Base-by-base conservation (phyloP, 2,329 filamentous ascomycete species). In the Cladosporium sp. region DNA sequence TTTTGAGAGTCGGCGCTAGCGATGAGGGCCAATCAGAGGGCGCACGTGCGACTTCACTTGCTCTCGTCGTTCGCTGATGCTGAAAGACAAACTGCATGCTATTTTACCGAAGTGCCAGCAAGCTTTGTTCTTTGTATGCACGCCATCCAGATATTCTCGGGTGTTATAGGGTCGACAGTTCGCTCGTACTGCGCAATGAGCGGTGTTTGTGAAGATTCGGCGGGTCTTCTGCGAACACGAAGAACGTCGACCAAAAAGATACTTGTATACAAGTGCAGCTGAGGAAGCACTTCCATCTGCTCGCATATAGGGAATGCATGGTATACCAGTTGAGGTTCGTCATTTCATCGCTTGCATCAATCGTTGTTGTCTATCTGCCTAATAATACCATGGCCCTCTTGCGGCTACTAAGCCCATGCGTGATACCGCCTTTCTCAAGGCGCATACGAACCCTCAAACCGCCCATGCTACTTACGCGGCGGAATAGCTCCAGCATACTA, bases 1-100 rank as follows among this genome's bases (percentile, higher is more conserved):
- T 24, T 36, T 52, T 8, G 47, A 38, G 44, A n/a, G 28, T 38
- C 30, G 30, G 28, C 51, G 61, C 61, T 64, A 64, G 61, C 28
- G 26, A 7, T 12, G 5, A 8, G 4, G 1, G 38, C 61, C 61
- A 64, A 64, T 64, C 51, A 44, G 4, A 24, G 4, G 4, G 24
- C 4, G 15, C 15, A 38, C 61, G 60, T 62, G 51, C 49, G 61
- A 64, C 61, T 24, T 64, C 61, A 64, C 51, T 44, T 64, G 34
- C 26, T 64, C 1, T 64, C 12, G 51, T 36, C 28, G 26, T 30
- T 54, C 14, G 24, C 6, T 51, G n/a, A 34, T 18, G 14, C 11
- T 24, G 44, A 21, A 32, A 26, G 26, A 62, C 18, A 18, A 36
- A 24, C 10, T 62, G 44, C 38, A 30, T 36, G 47, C 14, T 41